Base-by-base conservation (phyloP, 768 basidiomycete genomes). In the Mycena filopes region DNA sequence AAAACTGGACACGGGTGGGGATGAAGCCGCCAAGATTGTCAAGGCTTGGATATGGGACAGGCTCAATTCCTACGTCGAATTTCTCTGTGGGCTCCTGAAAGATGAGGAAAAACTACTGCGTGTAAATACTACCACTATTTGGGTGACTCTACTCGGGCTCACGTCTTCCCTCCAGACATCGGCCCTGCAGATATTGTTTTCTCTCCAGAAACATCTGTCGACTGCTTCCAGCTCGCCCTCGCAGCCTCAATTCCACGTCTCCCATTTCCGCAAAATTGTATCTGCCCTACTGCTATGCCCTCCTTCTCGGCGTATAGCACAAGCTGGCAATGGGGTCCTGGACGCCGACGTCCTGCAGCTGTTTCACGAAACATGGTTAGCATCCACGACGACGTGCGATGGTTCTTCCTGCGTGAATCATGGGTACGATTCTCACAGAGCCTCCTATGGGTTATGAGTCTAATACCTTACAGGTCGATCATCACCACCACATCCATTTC, bases 331-430 rank as follows among this genome's bases (percentile, higher is more conserved):
- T 26, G 77, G 80, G 2, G 74, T 78, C 38, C 77, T 89, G 20
- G 85, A 89, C 58, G 56, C 81, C 6, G 90, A 92, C 60, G 87
- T 94, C 4, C 78, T 89, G 26, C 79, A 87, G 45, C 76, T 83
- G 13, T 94, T 95, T 71, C 79, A 89, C 57, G 84, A 85, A 49
- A 89, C 84, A 16, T 96, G 91, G 89, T 84, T 94, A 89, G 87
- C 67, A 86, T 91, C 15, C 73, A 92, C 73, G 92, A 94, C 71
- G 95, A 97, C 71, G 80, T 96, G 33, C 86, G 95, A 63, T 96
- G 92, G 92, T 93, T 92, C 80, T 95, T 95, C 80, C 83, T 97
- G 36, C 85, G 91, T 45, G 92, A 95, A 72, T 82, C 91, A n/a
- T 58, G 86, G 82, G 94, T 92, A 76, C 63, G 86, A 80, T 8